phyloP scores from a whole-genome alignment of 2,329 filamentous ascomycete species.

The Colletotrichum neosansevieriae region DNA sequence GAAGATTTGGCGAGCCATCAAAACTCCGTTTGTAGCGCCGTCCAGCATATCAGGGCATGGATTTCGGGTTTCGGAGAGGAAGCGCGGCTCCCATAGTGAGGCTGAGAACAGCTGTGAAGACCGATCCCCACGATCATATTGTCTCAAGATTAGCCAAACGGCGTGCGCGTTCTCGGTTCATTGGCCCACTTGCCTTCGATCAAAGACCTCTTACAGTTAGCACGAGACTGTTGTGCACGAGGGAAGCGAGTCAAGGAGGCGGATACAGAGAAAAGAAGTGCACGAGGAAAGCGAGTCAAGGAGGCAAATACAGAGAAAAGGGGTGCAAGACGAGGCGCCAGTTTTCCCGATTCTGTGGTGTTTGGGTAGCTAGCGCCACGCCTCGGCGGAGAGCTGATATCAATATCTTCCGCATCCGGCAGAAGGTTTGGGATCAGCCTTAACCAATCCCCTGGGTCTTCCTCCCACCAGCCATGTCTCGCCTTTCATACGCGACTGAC shows the following conservation, averaged over 20 bases:
- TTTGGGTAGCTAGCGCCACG: not conserved
- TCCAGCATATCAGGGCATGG: not conserved
- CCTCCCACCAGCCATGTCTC: not conserved
- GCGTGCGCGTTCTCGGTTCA: not conserved
- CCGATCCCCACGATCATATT: not conserved
- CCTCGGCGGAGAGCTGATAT: constrained; percentile 1
- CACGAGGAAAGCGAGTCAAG: not conserved
- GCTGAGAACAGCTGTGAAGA: not conserved
- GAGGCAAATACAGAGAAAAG: not conserved
- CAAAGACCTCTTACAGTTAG: not conserved
- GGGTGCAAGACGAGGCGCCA: not conserved
- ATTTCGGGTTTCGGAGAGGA: not conserved
- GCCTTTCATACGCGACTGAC: not conserved
- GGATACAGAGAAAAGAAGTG: too few relatives aligned
- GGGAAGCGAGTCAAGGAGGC: not conserved
- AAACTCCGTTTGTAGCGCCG: not conserved
- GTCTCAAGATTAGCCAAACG: not conserved
- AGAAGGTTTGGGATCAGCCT: constrained; percentile 13
- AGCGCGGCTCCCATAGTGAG: not conserved
- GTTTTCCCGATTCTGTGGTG: not conserved
- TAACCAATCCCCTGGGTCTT: constrained; percentile 3
- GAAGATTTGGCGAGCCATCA: not conserved
- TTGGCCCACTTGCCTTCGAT: not conserved
- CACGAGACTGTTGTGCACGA: not conserved
- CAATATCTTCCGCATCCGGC: constrained; percentile 11